Evolutionary conservation across 352 stramenopile genomes (phyloP).

Genomic region (Globisporangium carolinianum): DNA sequence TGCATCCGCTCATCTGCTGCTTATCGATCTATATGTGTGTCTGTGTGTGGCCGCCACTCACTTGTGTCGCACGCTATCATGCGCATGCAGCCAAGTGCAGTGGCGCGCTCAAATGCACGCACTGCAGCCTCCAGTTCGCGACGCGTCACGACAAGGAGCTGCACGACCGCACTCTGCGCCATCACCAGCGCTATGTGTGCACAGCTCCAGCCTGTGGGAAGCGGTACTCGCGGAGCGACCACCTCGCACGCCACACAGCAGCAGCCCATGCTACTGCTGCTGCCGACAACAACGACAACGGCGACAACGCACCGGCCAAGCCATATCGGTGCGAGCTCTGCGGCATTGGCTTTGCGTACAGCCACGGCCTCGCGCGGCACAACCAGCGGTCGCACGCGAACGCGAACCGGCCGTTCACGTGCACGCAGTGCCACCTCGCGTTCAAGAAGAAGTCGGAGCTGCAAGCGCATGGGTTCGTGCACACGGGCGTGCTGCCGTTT

Average conservation of each 20-base stretch:
- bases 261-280: conserved; percentile 25
- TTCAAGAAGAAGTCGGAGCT: conserved; percentile 83
- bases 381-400: conserved; percentile 42
- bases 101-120: conserved; percentile 6
- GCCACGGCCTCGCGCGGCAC: conserved; percentile 56
- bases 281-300: conserved; percentile 2
- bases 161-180: conserved; percentile 11
- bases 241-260: conserved; percentile 45
- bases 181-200: conserved; percentile 31
- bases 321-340: conserved; percentile 54
- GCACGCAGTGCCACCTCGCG: conserved; percentile 41
- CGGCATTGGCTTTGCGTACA: conserved; percentile 53
- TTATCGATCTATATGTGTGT: too few species aligned
- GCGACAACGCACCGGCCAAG: conserved; percentile 17
- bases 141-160: conserved; percentile 25
- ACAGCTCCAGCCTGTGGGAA: conserved; percentile 31
- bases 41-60: too few species aligned
- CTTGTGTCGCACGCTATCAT: not conserved
- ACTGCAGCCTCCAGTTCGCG: conserved; percentile 9
- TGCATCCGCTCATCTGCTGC: too few species aligned
- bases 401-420: conserved; percentile 48
- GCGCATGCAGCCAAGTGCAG: not conserved
- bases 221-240: conserved; percentile 58
- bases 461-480: conserved; percentile 68
- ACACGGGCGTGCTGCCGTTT: conserved; percentile 71